phyloP scores from a whole-genome alignment of 495 filamentous ascomycete species.

The Bacidia rubella region DNA sequence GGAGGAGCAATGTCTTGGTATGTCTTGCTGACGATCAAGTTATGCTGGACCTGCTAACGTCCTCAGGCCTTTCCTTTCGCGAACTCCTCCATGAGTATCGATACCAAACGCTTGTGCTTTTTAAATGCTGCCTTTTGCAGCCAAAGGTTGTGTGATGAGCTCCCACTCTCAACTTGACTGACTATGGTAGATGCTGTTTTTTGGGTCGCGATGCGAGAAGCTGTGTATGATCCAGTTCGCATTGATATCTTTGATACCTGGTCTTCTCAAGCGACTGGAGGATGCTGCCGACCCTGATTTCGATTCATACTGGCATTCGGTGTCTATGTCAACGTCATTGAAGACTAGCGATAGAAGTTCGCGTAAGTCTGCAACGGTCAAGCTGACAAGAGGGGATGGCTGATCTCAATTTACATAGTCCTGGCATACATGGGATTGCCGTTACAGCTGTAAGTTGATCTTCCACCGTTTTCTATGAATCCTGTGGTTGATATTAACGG shows the following conservation, averaged over 20 bases:
- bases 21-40: constrained; percentile 7
- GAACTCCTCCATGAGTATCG: constrained; percentile 90
- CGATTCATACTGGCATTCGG: constrained; percentile 62
- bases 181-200: constrained; percentile 82
- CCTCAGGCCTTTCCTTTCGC: constrained; percentile 61
- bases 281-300: constrained; percentile 88
- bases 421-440: constrained; percentile 90
- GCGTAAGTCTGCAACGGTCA: constrained; percentile 23
- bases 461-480: not conserved
- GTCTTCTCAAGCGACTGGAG: constrained; percentile 68
- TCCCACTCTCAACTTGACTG: not conserved
- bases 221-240: constrained; percentile 98
- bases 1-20: constrained; percentile 75
- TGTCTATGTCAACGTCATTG: constrained; percentile 69
- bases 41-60: constrained; percentile 14
- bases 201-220: constrained; percentile 84
- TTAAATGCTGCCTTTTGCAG: constrained; percentile 86
- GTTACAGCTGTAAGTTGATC: constrained; percentile 48
- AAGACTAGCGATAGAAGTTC: constrained; percentile 86
- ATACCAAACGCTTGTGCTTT: constrained; percentile 81
- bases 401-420: constrained; percentile 33
- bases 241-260: constrained; percentile 84
- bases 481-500: not conserved
- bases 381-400: constrained; percentile 4
- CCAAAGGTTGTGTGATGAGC: constrained; percentile 57